Conservation (phyloP, 306 rosid species). For the Quercus berberidifolia region DNA sequence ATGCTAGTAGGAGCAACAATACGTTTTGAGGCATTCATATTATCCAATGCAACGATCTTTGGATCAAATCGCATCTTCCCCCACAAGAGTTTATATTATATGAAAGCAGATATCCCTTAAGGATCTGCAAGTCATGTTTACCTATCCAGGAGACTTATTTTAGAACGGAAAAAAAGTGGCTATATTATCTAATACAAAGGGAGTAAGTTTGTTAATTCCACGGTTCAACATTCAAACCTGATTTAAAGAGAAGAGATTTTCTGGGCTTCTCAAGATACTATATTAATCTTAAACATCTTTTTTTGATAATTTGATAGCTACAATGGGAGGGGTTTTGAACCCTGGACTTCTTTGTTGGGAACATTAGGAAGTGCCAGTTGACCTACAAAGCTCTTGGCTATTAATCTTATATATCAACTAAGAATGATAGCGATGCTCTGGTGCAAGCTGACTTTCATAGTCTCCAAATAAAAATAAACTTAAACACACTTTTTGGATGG, state of each 20-base stretch:
- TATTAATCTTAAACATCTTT: too few relatives aligned
- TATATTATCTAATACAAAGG: not conserved
- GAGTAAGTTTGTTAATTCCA: not conserved
- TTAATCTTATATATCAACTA: not conserved
- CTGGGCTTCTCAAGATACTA: slow-evolving; percentile 10
- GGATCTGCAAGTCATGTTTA: not conserved
- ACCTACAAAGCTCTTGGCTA: too few relatives aligned
- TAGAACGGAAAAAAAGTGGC: not conserved
- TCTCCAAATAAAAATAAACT: not conserved
- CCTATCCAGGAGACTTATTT: too few relatives aligned
- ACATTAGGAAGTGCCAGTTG: too few relatives aligned
- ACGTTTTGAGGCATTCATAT: not conserved
- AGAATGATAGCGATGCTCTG: not conserved
- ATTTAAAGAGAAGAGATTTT: not conserved
- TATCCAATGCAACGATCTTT: not conserved
- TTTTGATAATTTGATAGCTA: too few relatives aligned
- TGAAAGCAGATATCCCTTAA: not conserved
- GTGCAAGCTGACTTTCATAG: slow-evolving; percentile 8
- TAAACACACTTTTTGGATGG: slow-evolving; percentile 16
- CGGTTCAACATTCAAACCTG: not conserved
- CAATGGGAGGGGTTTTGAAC: too few relatives aligned
- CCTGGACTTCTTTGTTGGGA: too few relatives aligned
- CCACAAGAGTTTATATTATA: not conserved
- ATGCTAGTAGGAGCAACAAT: not conserved
- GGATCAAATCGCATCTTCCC: not conserved